These are phyloP conservation scores for Alternaria viburni DNA, from an alignment of 2,329 filamentous ascomycete genomes.

Conservation along the genomic window DNA sequence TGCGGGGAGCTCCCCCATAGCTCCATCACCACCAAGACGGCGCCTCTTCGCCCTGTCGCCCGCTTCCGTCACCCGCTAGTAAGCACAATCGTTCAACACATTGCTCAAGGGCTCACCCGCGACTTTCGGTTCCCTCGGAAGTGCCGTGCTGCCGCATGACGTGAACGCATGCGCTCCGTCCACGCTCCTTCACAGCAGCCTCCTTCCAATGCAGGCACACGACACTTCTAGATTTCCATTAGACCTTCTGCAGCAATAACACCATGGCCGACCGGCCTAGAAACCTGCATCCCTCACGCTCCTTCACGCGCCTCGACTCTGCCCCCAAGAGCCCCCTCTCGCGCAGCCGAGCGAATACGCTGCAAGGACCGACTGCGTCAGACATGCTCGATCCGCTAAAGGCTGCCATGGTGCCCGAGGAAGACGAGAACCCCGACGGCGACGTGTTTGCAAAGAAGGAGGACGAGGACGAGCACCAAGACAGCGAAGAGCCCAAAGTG, in stretches of 20 bases:
- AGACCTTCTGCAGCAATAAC: slow-evolving; percentile 10
- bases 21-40: not conserved
- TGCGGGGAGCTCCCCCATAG: slow-evolving; percentile 12
- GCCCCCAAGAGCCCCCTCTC: slow-evolving; percentile 40
- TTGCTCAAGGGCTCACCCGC: not conserved
- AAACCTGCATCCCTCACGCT: slow-evolving; percentile 52
- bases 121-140: slow-evolving; percentile 3
- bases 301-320: slow-evolving; percentile 58
- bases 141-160: slow-evolving; percentile 34
- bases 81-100: not conserved
- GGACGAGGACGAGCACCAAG: slow-evolving; percentile 37
- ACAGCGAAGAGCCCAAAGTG: slow-evolving; percentile 35
- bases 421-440: slow-evolving; percentile 41
- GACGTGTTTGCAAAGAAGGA: slow-evolving; percentile 52
- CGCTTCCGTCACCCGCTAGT: not conserved
- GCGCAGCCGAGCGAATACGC: slow-evolving; percentile 55
- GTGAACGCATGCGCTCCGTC: slow-evolving; percentile 29
- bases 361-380: slow-evolving; percentile 52
- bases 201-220: slow-evolving; percentile 35
- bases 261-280: slow-evolving; percentile 42
- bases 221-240: slow-evolving; percentile 20
- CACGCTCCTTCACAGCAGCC: slow-evolving; percentile 23
- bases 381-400: slow-evolving; percentile 53
- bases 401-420: slow-evolving; percentile 43
- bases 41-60: not conserved